Evolutionary conservation across 2,329 filamentous ascomycete genomes (phyloP), one percentile per base, ranked within the genome.

Genomic region (Cladophialophora exuberans): DNA sequence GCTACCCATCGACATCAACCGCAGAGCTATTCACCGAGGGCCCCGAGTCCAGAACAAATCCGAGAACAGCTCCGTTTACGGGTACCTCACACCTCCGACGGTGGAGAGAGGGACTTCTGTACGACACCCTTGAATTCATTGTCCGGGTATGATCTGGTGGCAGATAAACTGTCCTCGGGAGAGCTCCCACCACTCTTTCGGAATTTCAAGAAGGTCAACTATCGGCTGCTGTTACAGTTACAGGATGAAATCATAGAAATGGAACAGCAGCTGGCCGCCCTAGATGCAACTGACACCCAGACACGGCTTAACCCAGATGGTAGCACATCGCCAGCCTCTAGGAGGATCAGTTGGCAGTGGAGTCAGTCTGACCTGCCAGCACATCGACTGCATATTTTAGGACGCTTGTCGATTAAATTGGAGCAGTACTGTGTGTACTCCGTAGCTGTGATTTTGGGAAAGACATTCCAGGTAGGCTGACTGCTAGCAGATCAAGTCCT

Each of bases 241-340:
- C 92, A 96, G 70, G 90, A 96, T 66, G 90, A 96, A 69, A 83
- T 96, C 15, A 79, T 80, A 25, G 87, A 93, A 64, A 76, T 96
- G 31, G 91, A 96, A 70, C 86, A 90, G 65, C 84, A 92, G 54
- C 79, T 97, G 1, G 81, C 83, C 15, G 76, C 78, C 0, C 72
- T 94, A 1, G 92, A 96, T 52, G 42, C 46, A 7, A 46, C 69
- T 70, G 55, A 70, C 70, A 58, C 69, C 72, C 47, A 67, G 67
- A 35, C 57, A 65, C 43, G 62, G 62, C 28, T 66, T 66, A 48
- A 69, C 64, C 35, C 69, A 66, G 54, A 68, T 66, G 51, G 67
- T 67, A 59, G 70, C 66, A 51, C 68, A 57, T 56, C 69, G 25
- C 68, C 71, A 4, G 70, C 73, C 6, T 76, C 75, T 10, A 67